phyloP scores from a whole-genome alignment of 2,329 filamentous ascomycete species.

The Aspergillus pseudoviridinutans region DNA sequence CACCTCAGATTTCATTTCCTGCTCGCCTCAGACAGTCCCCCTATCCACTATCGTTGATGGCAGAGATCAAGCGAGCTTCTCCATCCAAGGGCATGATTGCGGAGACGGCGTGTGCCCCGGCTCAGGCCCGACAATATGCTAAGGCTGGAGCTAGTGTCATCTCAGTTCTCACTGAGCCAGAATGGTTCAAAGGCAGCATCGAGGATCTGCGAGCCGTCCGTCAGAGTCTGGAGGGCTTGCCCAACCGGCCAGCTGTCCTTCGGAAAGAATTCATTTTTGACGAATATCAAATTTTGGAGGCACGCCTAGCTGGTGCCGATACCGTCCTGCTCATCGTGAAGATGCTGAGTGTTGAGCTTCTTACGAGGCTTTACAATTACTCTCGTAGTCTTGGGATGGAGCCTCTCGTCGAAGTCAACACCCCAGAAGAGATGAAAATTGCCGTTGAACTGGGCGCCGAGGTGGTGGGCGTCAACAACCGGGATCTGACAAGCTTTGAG shows the following conservation, averaged over 20 bases:
- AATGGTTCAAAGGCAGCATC: slow-evolving; percentile 98
- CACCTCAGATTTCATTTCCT: slow-evolving; percentile 76
- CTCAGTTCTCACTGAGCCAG: slow-evolving; percentile 94
- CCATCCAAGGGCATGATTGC: slow-evolving; percentile 96
- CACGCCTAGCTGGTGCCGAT: slow-evolving; percentile 85
- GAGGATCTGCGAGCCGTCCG: slow-evolving; percentile 86
- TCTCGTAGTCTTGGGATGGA: slow-evolving; percentile 92
- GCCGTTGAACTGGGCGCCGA: slow-evolving; percentile 82
- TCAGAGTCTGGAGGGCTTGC: slow-evolving; percentile 83
- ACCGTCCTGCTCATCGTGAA: slow-evolving; percentile 96
- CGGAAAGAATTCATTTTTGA: slow-evolving; percentile 98
- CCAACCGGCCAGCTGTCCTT: slow-evolving; percentile 84
- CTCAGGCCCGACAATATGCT: slow-evolving; percentile 87
- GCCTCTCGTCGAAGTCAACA: slow-evolving; percentile 95
- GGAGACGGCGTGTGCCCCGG: slow-evolving; percentile 78
- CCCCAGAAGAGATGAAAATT: slow-evolving; percentile 82
- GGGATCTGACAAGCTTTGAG: slow-evolving; percentile 93
- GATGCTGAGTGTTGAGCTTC: slow-evolving; percentile 76
- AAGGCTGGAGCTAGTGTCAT: slow-evolving; percentile 94
- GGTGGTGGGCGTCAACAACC: slow-evolving; percentile 96
- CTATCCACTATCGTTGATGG: slow-evolving; percentile 89
- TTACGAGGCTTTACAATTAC: slow-evolving; percentile 80
- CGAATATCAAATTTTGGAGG: slow-evolving; percentile 96
- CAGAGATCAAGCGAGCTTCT: slow-evolving; percentile 94
- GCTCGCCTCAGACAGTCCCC: slow-evolving; percentile 74